Conservation (phyloP, 495 filamentous ascomycete genomes). For the Tuber brumale region DNA sequence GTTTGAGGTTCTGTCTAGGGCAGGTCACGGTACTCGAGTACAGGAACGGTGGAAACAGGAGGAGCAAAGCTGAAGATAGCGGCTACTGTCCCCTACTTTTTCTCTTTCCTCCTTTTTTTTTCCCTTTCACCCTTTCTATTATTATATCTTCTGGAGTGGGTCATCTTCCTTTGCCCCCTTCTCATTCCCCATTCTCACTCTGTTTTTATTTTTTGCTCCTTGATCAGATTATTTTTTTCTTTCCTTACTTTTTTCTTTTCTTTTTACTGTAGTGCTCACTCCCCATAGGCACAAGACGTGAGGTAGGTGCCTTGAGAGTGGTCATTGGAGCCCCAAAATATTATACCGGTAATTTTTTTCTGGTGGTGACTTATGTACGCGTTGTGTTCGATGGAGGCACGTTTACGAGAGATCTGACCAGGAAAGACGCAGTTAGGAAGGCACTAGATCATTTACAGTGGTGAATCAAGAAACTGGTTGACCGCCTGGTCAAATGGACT, state of each 20-base stretch:
- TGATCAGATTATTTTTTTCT: conserved; percentile 4
- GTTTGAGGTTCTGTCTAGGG: conserved; percentile 11
- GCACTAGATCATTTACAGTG: background rate
- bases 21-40: background rate
- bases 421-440: background rate
- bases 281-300: conserved; percentile 2
- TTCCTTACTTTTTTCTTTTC: conserved; percentile 5
- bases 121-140: conserved; percentile 18
- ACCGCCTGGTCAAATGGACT: background rate
- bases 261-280: background rate
- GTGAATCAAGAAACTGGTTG: background rate
- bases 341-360: background rate
- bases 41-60: conserved; percentile 13
- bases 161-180: conserved; percentile 8
- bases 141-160: conserved; percentile 15
- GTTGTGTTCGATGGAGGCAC: background rate
- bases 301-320: background rate
- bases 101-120: conserved; percentile 13
- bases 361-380: background rate
- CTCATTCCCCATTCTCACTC: conserved; percentile 6
- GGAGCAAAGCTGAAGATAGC: conserved; percentile 38
- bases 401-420: background rate
- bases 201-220: background rate
- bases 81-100: conserved; percentile 14
- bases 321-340: conserved; percentile 1